These are phyloP conservation scores for Lasiodiplodia citricola DNA, from an alignment of 2,329 filamentous ascomycete species.

Conservation along the genomic window DNA sequence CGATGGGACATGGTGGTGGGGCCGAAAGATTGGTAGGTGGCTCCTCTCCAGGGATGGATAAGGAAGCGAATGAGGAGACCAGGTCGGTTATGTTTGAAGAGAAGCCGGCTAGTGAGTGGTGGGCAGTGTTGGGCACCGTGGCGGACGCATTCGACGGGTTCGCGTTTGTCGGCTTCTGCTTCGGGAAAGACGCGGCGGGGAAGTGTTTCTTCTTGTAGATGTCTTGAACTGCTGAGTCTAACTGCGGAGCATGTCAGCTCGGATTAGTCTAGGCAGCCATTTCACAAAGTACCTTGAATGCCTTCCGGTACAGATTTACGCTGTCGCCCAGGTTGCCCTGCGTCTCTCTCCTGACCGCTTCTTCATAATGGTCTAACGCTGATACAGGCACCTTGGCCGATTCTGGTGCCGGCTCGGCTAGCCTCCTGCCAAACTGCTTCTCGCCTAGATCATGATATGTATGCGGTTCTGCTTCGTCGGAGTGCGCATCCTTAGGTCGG, in stretches of 20 bases:
- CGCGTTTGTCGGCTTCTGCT: slow-evolving; percentile 51
- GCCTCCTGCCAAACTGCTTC: slow-evolving; percentile 50
- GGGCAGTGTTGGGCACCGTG: slow-evolving; percentile 60
- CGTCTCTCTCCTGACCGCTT: slow-evolving; percentile 85
- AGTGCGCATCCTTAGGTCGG: slow-evolving; percentile 33
- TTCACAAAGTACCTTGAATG: slow-evolving; percentile 72
- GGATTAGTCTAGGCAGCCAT: slow-evolving; percentile 27
- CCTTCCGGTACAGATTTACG: slow-evolving; percentile 83
- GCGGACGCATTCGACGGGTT: slow-evolving; percentile 57
- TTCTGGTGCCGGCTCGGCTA: slow-evolving; percentile 47
- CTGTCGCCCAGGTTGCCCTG: slow-evolving; percentile 89
- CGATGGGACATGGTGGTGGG: slow-evolving; percentile 79
- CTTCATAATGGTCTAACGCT: slow-evolving; percentile 91
- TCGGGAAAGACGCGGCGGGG: slow-evolving; percentile 62
- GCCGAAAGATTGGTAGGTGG: slow-evolving; percentile 74
- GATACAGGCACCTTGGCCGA: slow-evolving; percentile 64
- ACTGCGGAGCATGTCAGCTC: slow-evolving; percentile 53
- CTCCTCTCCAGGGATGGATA: slow-evolving; percentile 70
- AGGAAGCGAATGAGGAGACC: slow-evolving; percentile 73
- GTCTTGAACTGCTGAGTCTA: slow-evolving; percentile 84
- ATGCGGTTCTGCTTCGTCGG: slow-evolving; percentile 46
- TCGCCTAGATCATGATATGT: slow-evolving; percentile 54
- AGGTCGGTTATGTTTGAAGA: slow-evolving; percentile 69
- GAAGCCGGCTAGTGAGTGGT: slow-evolving; percentile 62
- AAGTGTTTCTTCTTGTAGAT: slow-evolving; percentile 92